Base-by-base conservation (phyloP, 176 grass and related monocot species). In the Hsuehochloa calcarea region DNA sequence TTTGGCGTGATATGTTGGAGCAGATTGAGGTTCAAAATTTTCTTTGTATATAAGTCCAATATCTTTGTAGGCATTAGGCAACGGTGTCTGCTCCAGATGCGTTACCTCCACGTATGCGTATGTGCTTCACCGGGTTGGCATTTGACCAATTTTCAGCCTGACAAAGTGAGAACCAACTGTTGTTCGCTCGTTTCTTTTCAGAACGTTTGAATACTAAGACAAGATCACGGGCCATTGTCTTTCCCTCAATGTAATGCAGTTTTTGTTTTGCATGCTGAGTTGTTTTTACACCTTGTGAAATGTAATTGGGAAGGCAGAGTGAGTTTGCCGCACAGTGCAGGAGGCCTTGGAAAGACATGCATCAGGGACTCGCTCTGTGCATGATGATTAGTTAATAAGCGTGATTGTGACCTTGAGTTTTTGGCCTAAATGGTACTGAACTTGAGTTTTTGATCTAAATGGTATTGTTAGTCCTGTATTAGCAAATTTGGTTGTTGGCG, bases 31-130 rank as follows among this genome's bases (percentile, higher is more conserved):
- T 78, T 74, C 68, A 39, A 49, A 60, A 8, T 63, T 91, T 91
- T 91, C 83, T 68, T 78, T 89, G 83, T 91, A 88, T 37, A 90
- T 91, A 79, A 23, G 62, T 50, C 76, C 43, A 64, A 34, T 37
- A 37, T 49, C 55, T 38, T 35, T 56, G 46, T 78, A 82, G 72
- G 82, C 68, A 8, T 11, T 68, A 80, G 76, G 68, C 46, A 56
- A 45, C 9, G 14, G 20, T 29, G 63, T 50, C 63, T 55, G 83
- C 78, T 70, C 44, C 71, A 65, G 45, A 61, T 47, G 20, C 23
- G 4, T 82, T 27, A 47, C 63, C 2, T 37, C 4, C 19, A 55
- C 34, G 17, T 59, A 29, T 29, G 29, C 2, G 35, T 83, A 78
- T 35, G 27, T 4, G 11, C 38, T 44, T 23, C 20, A 25, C 3